These are phyloP conservation scores for Cytospora chrysosperma DNA, from an alignment of 2,329 filamentous ascomycete genomes.

Conservation along the genomic window DNA sequence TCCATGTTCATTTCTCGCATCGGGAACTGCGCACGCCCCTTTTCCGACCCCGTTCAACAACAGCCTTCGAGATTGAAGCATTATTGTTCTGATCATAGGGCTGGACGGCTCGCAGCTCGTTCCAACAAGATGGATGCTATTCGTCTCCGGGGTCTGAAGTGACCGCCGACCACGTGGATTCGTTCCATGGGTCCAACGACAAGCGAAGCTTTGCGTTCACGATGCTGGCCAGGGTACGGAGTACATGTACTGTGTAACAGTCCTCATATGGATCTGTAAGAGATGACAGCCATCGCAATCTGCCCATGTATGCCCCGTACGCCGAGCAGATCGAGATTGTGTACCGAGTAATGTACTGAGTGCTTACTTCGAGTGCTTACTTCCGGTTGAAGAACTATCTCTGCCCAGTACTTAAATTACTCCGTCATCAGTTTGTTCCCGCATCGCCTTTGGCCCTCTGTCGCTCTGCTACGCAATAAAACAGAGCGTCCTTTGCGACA, in stretches of 20 bases:
- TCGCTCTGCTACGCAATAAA: slow-evolving; percentile 4
- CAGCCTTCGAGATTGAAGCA: background rate
- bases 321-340: no score
- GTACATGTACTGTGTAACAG: no score
- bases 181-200: background rate
- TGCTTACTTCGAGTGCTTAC: no score
- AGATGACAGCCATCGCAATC: background rate
- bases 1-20: slow-evolving; percentile 19
- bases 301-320: background rate
- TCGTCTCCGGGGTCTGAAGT: background rate
- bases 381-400: no score
- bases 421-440: background rate
- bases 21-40: slow-evolving; percentile 18
- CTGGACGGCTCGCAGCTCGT: background rate
- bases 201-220: background rate
- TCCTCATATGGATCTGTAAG: background rate
- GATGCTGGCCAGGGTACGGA: background rate
- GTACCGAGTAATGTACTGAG: no score
- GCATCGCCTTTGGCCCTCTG: background rate
- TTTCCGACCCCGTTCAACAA: slow-evolving; percentile 11
- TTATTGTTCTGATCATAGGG: background rate
- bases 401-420: background rate
- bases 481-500: slow-evolving; percentile 9
- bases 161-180: background rate
- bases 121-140: background rate